Conservation (phyloP, 2,329 filamentous ascomycete genomes). For the Penicillium italicum region DNA sequence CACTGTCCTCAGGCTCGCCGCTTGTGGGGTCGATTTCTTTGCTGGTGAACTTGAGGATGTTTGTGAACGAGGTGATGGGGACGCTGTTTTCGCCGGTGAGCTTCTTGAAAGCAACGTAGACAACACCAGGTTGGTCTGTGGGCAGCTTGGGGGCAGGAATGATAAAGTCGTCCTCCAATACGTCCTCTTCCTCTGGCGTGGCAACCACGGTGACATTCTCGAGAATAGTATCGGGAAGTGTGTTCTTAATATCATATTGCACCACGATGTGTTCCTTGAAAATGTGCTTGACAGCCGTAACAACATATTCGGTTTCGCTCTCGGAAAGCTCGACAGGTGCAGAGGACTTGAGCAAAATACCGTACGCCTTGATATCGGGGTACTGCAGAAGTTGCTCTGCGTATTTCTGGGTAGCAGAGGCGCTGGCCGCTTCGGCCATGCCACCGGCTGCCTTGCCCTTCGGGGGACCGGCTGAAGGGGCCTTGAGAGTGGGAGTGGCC, state of each 20-base stretch:
- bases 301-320: constrained; percentile 95
- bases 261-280: constrained; percentile 96
- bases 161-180: constrained; percentile 80
- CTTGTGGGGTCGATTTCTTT: constrained; percentile 97
- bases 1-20: constrained; percentile 83
- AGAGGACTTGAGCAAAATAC: constrained; percentile 87
- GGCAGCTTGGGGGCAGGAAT: constrained; percentile 78
- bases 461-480: constrained; percentile 72
- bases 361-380: constrained; percentile 86
- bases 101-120: constrained; percentile 94
- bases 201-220: constrained; percentile 84
- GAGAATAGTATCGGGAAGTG: constrained; percentile 81
- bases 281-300: constrained; percentile 89
- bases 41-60: constrained; percentile 92
- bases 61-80: constrained; percentile 78
- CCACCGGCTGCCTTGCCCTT: constrained; percentile 64
- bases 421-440: constrained; percentile 70
- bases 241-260: constrained; percentile 98
- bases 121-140: constrained; percentile 83
- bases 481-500: constrained; percentile 88
- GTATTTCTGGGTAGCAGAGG: constrained; percentile 81
- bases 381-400: constrained; percentile 82
- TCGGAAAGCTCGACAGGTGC: constrained; percentile 84
- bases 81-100: constrained; percentile 70
- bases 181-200: constrained; percentile 73